Base-by-base conservation (phyloP, 2,329 filamentous ascomycete genomes). In the Parastagonospora nodorum region DNA sequence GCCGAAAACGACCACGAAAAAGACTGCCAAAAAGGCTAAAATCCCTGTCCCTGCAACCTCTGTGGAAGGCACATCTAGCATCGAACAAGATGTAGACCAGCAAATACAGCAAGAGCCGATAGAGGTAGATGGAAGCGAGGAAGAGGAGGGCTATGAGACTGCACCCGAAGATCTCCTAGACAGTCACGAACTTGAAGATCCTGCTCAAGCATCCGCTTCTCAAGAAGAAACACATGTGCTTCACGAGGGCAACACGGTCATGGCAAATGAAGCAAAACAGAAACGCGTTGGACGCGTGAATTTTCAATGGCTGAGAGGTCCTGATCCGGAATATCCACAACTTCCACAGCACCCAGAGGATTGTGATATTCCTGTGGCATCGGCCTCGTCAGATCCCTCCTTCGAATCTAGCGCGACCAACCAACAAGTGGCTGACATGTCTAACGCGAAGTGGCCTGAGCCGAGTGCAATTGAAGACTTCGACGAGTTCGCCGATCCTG, bases 111-210 rank as follows among this genome's bases (percentile, higher is more conserved):
- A 32, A 42, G 45, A 42, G 12, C 42, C 55, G 29, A 44, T 59
- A 38, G 52, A 45, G 6, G 55, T 41, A 5, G 64, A 66, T 8
- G 62, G 69, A 24, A 58, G 51, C 4, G 55, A 54, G 14, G 58
- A 58, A 2, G 63, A 68, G n/a, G 68, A 69, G 12, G 66, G 60
- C 8, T 75, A 76, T 14, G 69, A 75, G 45, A 70, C 69, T 8
- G 67, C 68, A 7, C 53, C 60, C 24, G 69, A 72, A 49, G 66
- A 71, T 19, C 31, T 63, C 8, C 41, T 54, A 10, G 61, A 69
- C 15, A 63, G 56, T 32, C 55, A 64, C 29, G 50, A 68, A 33
- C 47, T 63, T 10, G 63, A 65, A 42, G 58, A 58, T 11, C 39
- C 52, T 11, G 46, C 31, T 16, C 46, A 42, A 9, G 50, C 50